Evolutionary conservation across 495 filamentous ascomycete genomes (phyloP).

Genomic region (Cercophora newfieldiana): DNA sequence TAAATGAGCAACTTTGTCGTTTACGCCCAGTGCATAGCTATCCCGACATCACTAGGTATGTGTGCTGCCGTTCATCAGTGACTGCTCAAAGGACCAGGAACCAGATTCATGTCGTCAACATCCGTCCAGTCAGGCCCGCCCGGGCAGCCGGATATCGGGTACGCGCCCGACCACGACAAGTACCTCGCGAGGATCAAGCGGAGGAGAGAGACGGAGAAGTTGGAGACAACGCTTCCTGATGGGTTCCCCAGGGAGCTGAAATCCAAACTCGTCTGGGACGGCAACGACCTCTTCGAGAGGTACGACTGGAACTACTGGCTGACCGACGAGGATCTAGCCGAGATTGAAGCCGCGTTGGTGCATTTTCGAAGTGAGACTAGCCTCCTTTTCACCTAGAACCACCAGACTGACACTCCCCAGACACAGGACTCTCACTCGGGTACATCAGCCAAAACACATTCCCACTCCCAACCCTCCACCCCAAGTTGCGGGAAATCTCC

Average conservation of each 20-base stretch:
- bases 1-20: too few relatives aligned
- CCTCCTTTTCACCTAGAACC: background rate
- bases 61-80: too few relatives aligned
- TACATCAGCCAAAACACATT: slow-evolving; percentile 55
- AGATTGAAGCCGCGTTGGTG: slow-evolving; percentile 55
- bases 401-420: slow-evolving; percentile 12
- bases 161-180: slow-evolving; percentile 56
- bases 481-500: slow-evolving; percentile 50
- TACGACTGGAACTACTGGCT: slow-evolving; percentile 56
- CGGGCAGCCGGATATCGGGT: slow-evolving; percentile 57
- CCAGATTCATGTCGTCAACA: too few relatives aligned
- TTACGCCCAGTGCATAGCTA: too few relatives aligned
- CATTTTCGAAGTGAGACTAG: slow-evolving; percentile 59
- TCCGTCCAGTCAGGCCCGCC: slow-evolving; percentile 27
- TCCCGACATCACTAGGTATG: too few relatives aligned
- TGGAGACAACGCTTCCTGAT: slow-evolving; percentile 47
- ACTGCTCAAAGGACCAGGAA: too few relatives aligned
- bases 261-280: slow-evolving; percentile 60
- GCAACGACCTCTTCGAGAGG: slow-evolving; percentile 47
- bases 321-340: slow-evolving; percentile 48
- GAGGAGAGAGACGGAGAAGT: slow-evolving; percentile 44
- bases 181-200: slow-evolving; percentile 52
- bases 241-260: slow-evolving; percentile 52
- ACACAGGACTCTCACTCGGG: slow-evolving; percentile 46
- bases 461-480: slow-evolving; percentile 54